Percentiles rank a stretch among this genome's conserved stretches.
These are phyloP conservation scores for Curvularia sp. DNA, from an alignment of 2,329 filamentous ascomycete genomes.

Conservation along the genomic window DNA sequence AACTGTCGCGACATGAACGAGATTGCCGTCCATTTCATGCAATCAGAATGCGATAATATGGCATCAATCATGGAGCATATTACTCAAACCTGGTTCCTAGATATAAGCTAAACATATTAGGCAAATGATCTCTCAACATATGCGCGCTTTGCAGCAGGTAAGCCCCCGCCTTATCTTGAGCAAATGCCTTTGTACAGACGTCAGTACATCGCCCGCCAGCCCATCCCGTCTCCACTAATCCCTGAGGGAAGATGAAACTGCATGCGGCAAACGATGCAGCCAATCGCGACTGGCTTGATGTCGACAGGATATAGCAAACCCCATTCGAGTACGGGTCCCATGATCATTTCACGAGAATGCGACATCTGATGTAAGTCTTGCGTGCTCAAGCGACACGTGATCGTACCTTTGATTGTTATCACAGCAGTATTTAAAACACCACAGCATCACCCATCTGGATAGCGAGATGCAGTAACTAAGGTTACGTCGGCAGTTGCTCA, in stretches of 20 bases:
- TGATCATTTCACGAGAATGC: neutral
- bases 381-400: constrained; percentile 1
- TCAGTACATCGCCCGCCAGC: neutral
- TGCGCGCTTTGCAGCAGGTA: neutral
- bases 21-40: constrained; percentile 16
- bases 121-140: neutral
- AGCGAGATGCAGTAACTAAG: neutral
- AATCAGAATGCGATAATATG: constrained; percentile 32
- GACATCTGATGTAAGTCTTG: neutral
- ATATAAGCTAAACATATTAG: constrained; percentile 13
- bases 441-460: neutral
- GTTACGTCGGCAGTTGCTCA: neutral
- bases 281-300: neutral
- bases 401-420: neutral
- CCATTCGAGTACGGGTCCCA: neutral
- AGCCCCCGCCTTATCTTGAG: neutral
- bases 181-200: neutral
- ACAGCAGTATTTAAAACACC: neutral
- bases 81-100: constrained; percentile 31
- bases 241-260: neutral
- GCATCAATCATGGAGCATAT: constrained; percentile 42
- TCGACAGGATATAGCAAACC: neutral
- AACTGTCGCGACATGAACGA: neutral
- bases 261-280: neutral
- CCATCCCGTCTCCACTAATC: neutral